Percentiles rank a stretch among this genome's conserved stretches.
phyloP scores from a whole-genome alignment of 495 filamentous ascomycete genomes.

The Podospora pseudoanserina region DNA sequence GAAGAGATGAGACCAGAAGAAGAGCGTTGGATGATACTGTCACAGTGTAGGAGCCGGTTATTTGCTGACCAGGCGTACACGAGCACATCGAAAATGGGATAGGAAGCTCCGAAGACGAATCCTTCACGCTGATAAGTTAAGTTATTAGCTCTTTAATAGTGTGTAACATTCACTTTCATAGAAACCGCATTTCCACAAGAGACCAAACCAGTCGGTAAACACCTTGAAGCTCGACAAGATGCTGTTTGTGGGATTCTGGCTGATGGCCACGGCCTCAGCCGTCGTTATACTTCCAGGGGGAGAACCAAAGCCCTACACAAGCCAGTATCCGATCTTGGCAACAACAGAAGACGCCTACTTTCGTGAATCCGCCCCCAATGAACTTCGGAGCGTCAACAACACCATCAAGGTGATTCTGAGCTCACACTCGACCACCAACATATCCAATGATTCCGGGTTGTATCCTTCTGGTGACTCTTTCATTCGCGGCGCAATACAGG shows the following conservation, averaged over 20 bases:
- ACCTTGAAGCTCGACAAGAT: slow-evolving; percentile 4
- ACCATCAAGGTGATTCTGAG: slow-evolving; percentile 21
- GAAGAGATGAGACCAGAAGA: too few species aligned
- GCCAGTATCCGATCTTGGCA: not conserved
- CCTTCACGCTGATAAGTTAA: too few species aligned
- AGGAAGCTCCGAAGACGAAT: too few species aligned
- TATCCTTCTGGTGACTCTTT: slow-evolving; percentile 43
- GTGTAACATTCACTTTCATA: too few species aligned
- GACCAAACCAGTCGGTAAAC: too few species aligned
- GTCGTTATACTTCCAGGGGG: slow-evolving; percentile 28
- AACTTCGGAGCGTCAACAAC: slow-evolving; percentile 21
- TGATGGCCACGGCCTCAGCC: slow-evolving; percentile 13
- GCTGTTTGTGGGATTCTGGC: slow-evolving; percentile 7
- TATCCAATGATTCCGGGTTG: slow-evolving; percentile 5
- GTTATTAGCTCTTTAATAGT: too few species aligned
- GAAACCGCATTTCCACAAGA: too few species aligned
- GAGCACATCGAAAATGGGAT: not conserved
- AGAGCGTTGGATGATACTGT: not conserved
- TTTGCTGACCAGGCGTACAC: not conserved
- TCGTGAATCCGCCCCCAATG: slow-evolving; percentile 21
- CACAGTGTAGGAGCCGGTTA: not conserved
- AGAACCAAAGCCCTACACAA: slow-evolving; percentile 24
- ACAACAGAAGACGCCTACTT: slow-evolving; percentile 18
- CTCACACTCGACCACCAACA: slow-evolving; percentile 15
- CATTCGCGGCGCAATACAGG: slow-evolving; percentile 43